These are phyloP conservation scores for Cryptococcus sp. DNA, from an alignment of 1,284 basidiomycete genomes.

Conservation along the genomic window DNA sequence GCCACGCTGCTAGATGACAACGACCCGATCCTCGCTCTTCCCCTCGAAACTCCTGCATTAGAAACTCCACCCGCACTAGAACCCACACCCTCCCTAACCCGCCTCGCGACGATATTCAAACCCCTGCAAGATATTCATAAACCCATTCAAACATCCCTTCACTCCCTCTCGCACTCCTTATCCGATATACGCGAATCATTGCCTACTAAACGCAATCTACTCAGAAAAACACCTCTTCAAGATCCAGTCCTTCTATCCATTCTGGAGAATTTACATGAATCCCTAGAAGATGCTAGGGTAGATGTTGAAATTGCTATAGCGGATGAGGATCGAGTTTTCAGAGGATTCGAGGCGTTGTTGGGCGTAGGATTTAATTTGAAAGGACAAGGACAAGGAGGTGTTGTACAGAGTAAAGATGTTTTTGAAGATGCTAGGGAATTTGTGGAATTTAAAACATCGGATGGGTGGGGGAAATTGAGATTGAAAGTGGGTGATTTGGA, in stretches of 20 bases:
- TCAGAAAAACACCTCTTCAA: conserved; percentile 14
- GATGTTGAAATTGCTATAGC: conserved; percentile 77
- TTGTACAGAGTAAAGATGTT: conserved; percentile 47
- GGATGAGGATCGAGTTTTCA: conserved; percentile 66
- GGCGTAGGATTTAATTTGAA: too few relatives aligned
- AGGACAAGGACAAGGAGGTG: conserved; percentile 12
- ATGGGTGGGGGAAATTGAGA: conserved; percentile 54
- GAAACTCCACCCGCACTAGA: conserved; percentile 10
- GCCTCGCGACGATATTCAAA: conserved; percentile 27
- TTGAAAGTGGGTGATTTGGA: conserved; percentile 70
- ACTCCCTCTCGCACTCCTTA: conserved; percentile 40
- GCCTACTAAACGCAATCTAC: conserved; percentile 17
- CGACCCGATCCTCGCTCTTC: neutral
- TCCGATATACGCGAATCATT: conserved; percentile 23
- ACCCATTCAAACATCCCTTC: conserved; percentile 39
- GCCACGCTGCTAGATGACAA: too few relatives aligned
- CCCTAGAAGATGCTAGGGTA: conserved; percentile 75
- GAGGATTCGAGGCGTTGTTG: conserved; percentile 68
- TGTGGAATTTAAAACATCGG: conserved; percentile 56
- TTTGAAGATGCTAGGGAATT: conserved; percentile 60
- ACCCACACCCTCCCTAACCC: conserved; percentile 12
- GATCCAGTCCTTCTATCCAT: conserved; percentile 54
- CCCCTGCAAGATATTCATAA: conserved; percentile 28
- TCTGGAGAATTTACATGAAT: conserved; percentile 67
- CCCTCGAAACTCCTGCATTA: neutral